Evolutionary conservation across 768 basidiomycete species (phyloP).

Genomic region (Pleurotus tuoliensis): DNA sequence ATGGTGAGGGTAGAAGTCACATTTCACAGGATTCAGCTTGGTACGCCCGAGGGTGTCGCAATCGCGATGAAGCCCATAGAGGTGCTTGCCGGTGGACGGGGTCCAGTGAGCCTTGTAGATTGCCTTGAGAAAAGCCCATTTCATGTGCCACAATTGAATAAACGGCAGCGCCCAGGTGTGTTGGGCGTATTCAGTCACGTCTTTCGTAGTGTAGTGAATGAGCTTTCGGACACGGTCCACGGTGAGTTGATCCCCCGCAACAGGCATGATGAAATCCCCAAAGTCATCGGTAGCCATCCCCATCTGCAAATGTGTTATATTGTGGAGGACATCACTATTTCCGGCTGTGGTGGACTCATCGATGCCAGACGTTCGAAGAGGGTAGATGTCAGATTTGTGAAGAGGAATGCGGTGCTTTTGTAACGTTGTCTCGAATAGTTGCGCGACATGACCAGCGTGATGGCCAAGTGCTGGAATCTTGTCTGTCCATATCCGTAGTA

Average conservation of each 20-base stretch:
- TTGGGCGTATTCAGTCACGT: not conserved
- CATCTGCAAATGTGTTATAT: constrained; percentile 12
- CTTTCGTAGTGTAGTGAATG: constrained; percentile 9
- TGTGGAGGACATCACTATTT: not conserved
- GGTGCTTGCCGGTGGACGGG: not conserved
- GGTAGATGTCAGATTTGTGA: constrained; percentile 9
- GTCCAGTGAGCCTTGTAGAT: constrained; percentile 14
- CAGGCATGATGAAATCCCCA: constrained; percentile 5
- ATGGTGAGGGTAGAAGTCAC: constrained; percentile 15
- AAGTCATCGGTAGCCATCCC: constrained; percentile 1
- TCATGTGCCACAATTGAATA: constrained; percentile 18
- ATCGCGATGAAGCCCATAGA: constrained; percentile 11
- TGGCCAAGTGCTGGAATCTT: not conserved
- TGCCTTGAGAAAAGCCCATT: constrained; percentile 13
- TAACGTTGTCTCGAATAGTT: not conserved
- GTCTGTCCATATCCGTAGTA: constrained; percentile 11
- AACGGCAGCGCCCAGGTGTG: constrained; percentile 16
- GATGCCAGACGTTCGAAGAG: constrained; percentile 9
- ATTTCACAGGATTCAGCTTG: constrained; percentile 11
- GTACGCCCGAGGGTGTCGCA: not conserved
- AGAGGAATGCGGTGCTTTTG: constrained; percentile 11
- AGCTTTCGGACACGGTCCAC: constrained; percentile 13
- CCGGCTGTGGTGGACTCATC: constrained; percentile 14
- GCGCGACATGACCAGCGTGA: not conserved
- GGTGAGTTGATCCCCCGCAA: constrained; percentile 17